These are phyloP conservation scores for Candida sanyaensis DNA, from an alignment of 1,139 yeast genomes.

Conservation along the genomic window DNA sequence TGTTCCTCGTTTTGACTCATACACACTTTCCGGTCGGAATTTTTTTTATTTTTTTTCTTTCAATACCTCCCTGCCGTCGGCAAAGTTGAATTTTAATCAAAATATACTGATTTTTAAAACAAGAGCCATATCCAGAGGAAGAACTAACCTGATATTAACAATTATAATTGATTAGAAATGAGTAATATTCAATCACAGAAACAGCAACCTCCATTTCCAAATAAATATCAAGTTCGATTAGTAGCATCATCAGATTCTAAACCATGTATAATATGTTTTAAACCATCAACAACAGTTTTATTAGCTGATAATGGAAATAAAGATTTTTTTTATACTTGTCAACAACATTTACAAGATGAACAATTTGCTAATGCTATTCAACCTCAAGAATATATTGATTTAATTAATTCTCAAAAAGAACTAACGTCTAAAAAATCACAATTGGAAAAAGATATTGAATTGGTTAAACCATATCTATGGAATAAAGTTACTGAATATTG, in stretches of 20 bases:
- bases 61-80: too few species aligned
- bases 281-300: constrained; percentile 63
- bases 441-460: constrained; percentile 27
- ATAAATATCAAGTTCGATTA: constrained; percentile 52
- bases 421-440: constrained; percentile 44
- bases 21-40: too few species aligned
- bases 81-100: too few species aligned
- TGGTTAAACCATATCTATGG: constrained; percentile 36
- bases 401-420: constrained; percentile 37
- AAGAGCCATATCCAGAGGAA: too few species aligned
- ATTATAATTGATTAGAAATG: background rate
- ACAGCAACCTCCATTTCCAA: constrained; percentile 42
- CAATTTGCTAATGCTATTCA: constrained; percentile 60
- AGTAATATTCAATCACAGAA: constrained; percentile 8
- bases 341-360: constrained; percentile 59
- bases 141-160: too few species aligned
- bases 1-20: too few species aligned
- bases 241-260: constrained; percentile 60
- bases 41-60: too few species aligned
- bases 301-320: constrained; percentile 49
- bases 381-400: constrained; percentile 47
- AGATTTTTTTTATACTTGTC: constrained; percentile 74
- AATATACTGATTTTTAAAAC: too few species aligned
- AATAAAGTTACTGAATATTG: constrained; percentile 24
- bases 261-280: constrained; percentile 68